phyloP scores from a whole-genome alignment of 257 asterid genomes.

The Mentha longifolia region DNA sequence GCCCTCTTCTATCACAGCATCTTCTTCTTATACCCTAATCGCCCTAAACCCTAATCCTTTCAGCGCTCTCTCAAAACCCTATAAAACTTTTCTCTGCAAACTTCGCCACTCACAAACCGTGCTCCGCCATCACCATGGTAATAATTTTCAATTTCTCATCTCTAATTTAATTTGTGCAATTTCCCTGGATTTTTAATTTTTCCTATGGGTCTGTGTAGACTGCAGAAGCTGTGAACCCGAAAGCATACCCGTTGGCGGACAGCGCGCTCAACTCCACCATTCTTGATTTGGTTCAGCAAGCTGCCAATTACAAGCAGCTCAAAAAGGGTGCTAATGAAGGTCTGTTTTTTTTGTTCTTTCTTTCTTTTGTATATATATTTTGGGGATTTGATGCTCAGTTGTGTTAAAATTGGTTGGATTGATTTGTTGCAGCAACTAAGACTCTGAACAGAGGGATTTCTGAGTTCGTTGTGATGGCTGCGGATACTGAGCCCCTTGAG shows the following conservation, averaged over 20 bases:
- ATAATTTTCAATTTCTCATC: too few relatives aligned
- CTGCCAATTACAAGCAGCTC: slow-evolving; percentile 89
- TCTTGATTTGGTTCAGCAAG: slow-evolving; percentile 86
- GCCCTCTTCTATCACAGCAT: not conserved
- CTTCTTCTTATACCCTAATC: not conserved
- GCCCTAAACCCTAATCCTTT: slow-evolving; percentile 38
- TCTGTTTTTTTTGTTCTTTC: slow-evolving; percentile 31
- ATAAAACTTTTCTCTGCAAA: slow-evolving; percentile 20
- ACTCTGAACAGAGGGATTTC: slow-evolving; percentile 92
- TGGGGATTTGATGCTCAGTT: slow-evolving; percentile 1
- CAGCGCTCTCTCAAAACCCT: slow-evolving; percentile 34
- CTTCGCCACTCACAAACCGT: not conserved
- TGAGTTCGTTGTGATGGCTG: slow-evolving; percentile 91
- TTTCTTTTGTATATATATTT: not conserved
- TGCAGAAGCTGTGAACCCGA: slow-evolving; percentile 81
- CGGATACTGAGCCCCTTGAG: slow-evolving; percentile 93
- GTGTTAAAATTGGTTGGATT: not conserved
- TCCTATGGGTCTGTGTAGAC: slow-evolving; percentile 42
- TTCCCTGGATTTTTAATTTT: not conserved
- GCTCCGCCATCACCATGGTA: slow-evolving; percentile 46
- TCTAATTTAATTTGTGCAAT: not conserved
- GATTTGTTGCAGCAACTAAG: slow-evolving; percentile 75
- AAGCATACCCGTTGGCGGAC: slow-evolving; percentile 91
- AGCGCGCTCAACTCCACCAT: slow-evolving; percentile 78
- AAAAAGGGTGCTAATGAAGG: slow-evolving; percentile 99